phyloP scores from a whole-genome alignment of 106 monocot species.

The Platanthera guangdongensis region DNA sequence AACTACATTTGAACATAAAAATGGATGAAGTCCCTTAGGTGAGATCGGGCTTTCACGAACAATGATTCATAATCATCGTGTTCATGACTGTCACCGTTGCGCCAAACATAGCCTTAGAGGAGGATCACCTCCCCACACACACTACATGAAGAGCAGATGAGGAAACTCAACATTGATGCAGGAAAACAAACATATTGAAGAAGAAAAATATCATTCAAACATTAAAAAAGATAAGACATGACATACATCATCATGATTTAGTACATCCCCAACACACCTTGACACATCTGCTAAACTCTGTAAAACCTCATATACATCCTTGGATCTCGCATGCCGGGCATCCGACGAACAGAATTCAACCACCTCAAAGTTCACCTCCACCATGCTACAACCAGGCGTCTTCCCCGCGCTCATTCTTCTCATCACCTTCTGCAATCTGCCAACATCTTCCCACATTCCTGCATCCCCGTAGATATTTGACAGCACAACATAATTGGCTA shows the following conservation, averaged over 20 bases:
- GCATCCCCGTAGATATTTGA: constrained; percentile 15
- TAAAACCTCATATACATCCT: constrained; percentile 32
- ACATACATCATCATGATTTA: neutral
- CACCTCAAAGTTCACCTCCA: constrained; percentile 27
- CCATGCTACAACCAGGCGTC: constrained; percentile 24
- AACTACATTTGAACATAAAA: no score
- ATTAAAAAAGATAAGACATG: neutral
- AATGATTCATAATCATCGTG: no score
- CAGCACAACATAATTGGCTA: constrained; percentile 18
- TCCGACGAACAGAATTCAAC: constrained; percentile 42
- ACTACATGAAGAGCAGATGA: no score
- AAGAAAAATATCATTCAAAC: neutral
- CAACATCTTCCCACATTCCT: constrained; percentile 15
- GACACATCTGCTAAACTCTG: constrained; percentile 11
- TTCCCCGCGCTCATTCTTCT: constrained; percentile 6
- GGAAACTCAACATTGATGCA: no score
- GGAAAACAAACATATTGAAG: no score
- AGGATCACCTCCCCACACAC: no score
- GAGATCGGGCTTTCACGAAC: no score
- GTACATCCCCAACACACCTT: neutral
- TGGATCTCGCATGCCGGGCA: constrained; percentile 17
- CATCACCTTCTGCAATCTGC: constrained; percentile 11
- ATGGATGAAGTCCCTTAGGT: no score
- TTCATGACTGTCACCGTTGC: no score
- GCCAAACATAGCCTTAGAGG: no score